Base-by-base conservation (phyloP, 2,329 filamentous ascomycete genomes). In the Graphiopsis chlorocephala region DNA sequence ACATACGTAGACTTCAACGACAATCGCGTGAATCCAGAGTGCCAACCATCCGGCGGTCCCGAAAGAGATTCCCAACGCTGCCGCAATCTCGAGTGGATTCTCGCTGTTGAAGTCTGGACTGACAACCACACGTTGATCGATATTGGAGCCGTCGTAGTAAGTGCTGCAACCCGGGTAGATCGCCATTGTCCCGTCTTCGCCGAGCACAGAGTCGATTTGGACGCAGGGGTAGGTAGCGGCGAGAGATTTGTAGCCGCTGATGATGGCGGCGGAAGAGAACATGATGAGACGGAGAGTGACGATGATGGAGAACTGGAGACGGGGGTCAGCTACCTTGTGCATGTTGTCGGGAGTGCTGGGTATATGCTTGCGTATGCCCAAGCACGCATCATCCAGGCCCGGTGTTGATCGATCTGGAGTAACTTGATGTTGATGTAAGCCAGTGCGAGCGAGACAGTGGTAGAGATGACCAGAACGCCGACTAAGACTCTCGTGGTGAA, bases 331-430 rank as follows among this genome's bases (percentile, higher is more conserved):
- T 38, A 4, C 29, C 25, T 17, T 10, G 11, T 20, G 6, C 5
- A 23, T 56, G 3, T 11, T 17, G 2, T 31, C 14, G 14, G 2
- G 31, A 35, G 31, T 38, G 2, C 20, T 33, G 29, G 29, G 23
- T 20, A 23, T 29, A 15, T 20, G 17, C 53, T 26, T 17, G 63
- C 80, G 79, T 83, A 68, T 25, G 59, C 60, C 67, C 57, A 65
- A 12, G 65, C 78, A 31, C 86, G 73, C 47, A 88, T 69, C 85
- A 88, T 88, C 85, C 85, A 88, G 3, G 83, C 83, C 1, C 86
- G 79, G 66, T 88, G 86, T 70, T 87, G 81, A 29, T 87, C 84
- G 52, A 89, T 84, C 70, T 88, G 85, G 2, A 87, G 73, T 4
- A 78, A 76, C 71, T 84, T 86, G 72, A 88, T 81, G 65, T 87